phyloP scores from a whole-genome alignment of 1,284 basidiomycete species.

The Neotropicomus parvogracilis region DNA sequence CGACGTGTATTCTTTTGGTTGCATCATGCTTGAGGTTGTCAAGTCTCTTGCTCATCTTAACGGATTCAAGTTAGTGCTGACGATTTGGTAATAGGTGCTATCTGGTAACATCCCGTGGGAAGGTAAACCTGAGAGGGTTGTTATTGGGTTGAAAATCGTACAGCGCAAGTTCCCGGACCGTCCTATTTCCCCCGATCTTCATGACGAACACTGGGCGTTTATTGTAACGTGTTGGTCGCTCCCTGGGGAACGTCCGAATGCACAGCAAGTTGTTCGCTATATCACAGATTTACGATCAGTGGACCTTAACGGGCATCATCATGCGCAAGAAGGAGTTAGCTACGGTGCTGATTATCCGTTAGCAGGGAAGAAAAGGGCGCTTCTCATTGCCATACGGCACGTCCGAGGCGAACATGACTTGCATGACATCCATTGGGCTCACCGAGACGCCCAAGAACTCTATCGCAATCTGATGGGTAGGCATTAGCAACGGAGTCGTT shows the following conservation, averaged over 20 bases:
- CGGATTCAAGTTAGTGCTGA: not conserved
- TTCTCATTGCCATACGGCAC: conserved; percentile 11
- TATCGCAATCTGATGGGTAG: not conserved
- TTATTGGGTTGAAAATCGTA: not conserved
- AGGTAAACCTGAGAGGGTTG: not conserved
- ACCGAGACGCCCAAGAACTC: not conserved
- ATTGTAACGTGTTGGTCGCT: not conserved
- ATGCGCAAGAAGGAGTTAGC: not conserved
- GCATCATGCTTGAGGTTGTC: conserved; percentile 1
- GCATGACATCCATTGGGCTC: not conserved
- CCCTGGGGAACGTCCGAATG: not conserved
- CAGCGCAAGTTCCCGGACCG: not conserved
- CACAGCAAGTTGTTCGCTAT: not conserved
- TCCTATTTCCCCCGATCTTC: not conserved
- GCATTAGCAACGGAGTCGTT: not conserved
- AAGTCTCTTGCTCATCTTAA: not conserved
- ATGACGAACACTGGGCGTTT: not conserved
- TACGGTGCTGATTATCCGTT: not conserved
- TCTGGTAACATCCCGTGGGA: conserved; percentile 2
- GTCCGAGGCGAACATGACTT: not conserved
- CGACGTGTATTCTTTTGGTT: conserved; percentile 1
- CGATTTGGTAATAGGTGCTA: not conserved
- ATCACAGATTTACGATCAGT: not conserved
- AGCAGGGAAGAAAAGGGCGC: not conserved
- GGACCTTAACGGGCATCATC: no score